phyloP scores from a whole-genome alignment of 257 asterid genomes.

The Primulina tabacum region DNA sequence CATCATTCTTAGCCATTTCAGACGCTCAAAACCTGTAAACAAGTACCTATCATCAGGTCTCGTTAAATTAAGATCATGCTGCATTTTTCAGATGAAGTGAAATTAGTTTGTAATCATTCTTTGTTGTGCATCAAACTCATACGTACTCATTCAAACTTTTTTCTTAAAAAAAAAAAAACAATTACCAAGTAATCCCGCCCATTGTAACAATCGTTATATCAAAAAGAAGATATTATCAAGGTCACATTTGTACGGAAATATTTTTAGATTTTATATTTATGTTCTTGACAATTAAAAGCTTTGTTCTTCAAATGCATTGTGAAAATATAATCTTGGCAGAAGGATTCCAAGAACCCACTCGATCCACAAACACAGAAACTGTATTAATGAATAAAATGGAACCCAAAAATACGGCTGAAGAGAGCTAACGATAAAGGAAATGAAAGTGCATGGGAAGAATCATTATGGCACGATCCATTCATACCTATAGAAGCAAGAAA shows the following conservation, averaged over 20 bases:
- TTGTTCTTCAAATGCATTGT: not conserved
- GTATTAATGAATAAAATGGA: not conserved
- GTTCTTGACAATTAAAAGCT: not conserved
- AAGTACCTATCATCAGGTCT: not conserved
- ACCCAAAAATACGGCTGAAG: not conserved
- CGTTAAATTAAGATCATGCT: not conserved
- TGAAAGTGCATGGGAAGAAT: not conserved
- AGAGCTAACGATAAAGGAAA: not conserved
- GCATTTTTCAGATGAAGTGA: not conserved
- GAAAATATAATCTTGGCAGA: not conserved
- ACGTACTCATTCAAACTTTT: not conserved
- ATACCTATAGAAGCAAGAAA: not conserved
- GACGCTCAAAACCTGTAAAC: not conserved
- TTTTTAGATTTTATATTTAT: not conserved
- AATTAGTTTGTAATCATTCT: not conserved
- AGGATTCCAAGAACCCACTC: not conserved
- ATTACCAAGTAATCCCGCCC: too few relatives aligned
- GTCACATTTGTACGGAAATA: too few relatives aligned
- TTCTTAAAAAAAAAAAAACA: too few relatives aligned
- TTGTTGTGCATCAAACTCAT: not conserved
- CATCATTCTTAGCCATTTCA: constrained; percentile 41
- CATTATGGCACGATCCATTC: not conserved
- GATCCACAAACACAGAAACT: not conserved
- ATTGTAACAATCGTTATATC: too few relatives aligned
- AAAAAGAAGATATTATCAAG: too few relatives aligned